These are phyloP conservation scores for Fraxinus paxiana DNA, from an alignment of 305 asterid species.

Conservation along the genomic window DNA sequence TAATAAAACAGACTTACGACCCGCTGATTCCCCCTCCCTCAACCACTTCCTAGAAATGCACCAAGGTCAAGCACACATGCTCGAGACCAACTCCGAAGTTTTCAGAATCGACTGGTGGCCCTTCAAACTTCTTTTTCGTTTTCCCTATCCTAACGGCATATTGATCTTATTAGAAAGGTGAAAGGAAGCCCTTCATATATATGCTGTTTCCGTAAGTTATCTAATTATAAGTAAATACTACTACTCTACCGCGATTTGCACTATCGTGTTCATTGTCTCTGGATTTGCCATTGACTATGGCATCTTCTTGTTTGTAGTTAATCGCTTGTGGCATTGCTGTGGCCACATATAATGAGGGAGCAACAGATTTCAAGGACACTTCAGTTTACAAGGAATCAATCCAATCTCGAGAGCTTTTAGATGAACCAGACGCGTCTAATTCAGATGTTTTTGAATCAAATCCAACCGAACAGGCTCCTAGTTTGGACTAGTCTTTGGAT, in stretches of 20 bases:
- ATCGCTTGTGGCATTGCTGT: slow-evolving; percentile 79
- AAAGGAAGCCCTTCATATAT: neutral
- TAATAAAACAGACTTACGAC: neutral
- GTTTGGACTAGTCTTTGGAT: slow-evolving; percentile 49
- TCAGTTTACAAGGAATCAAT: slow-evolving; percentile 81
- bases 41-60: too few species aligned
- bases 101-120: neutral
- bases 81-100: neutral
- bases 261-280: neutral
- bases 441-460: slow-evolving; percentile 80
- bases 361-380: slow-evolving; percentile 85
- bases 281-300: neutral
- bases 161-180: neutral
- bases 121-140: neutral
- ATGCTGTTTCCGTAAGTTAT: neutral
- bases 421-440: slow-evolving; percentile 67
- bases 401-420: slow-evolving; percentile 70
- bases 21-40: neutral
- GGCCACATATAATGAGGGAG: slow-evolving; percentile 74
- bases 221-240: neutral
- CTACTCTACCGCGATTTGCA: neutral
- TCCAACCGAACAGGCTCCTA: slow-evolving; percentile 89
- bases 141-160: neutral
- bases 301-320: slow-evolving; percentile 40
- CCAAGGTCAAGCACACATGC: neutral